Conservation (phyloP, 2,329 filamentous ascomycete genomes). For the Nakataea oryzae region DNA sequence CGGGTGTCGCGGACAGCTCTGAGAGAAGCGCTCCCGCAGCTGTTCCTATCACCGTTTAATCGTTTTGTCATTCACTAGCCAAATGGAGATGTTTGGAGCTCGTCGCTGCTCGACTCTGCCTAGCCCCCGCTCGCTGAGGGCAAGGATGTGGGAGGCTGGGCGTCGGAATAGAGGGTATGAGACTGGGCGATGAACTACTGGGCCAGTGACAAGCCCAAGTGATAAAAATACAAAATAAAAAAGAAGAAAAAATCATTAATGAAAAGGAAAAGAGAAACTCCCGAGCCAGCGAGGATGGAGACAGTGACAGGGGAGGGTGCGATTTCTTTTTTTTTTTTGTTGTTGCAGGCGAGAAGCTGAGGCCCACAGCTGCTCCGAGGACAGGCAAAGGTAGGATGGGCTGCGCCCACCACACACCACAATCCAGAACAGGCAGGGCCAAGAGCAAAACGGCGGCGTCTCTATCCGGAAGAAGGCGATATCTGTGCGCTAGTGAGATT, state of each 20-base stretch:
- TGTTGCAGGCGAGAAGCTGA: neutral
- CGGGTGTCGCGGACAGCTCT: neutral
- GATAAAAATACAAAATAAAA: neutral
- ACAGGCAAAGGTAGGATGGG: neutral
- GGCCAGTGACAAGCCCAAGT: neutral
- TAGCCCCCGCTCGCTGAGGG: neutral
- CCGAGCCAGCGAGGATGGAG: constrained; percentile 5
- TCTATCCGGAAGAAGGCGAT: neutral
- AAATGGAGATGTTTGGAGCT: neutral
- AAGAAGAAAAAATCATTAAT: neutral
- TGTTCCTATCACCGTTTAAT: neutral
- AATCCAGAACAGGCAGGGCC: neutral
- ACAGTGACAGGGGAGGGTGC: neutral
- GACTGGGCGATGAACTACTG: neutral
- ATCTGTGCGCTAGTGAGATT: neutral
- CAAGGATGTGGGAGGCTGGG: neutral
- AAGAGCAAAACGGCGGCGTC: neutral
- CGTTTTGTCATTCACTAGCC: neutral
- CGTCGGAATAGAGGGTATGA: neutral
- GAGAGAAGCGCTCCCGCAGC: neutral
- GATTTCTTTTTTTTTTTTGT: neutral
- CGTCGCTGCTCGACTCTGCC: neutral
- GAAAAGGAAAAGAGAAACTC: neutral
- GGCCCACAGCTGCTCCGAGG: neutral
- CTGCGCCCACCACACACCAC: neutral